Conservation (phyloP, 2,329 filamentous ascomycete genomes). For the Exophiala sp. region DNA sequence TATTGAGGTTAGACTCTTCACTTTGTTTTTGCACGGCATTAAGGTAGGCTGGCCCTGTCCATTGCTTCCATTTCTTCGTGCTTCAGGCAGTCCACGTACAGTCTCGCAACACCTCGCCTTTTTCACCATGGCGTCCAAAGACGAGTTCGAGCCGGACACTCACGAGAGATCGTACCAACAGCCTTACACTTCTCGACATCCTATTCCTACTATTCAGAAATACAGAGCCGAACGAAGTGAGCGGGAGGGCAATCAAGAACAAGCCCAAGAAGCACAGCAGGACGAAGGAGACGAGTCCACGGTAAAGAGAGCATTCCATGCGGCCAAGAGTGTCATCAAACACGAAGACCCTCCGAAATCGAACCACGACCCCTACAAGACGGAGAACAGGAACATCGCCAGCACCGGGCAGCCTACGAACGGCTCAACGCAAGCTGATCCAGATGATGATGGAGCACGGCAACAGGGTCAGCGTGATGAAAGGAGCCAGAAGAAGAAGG, state of each 20-base stretch:
- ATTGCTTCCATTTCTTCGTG: not conserved
- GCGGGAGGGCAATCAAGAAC: conserved; percentile 18
- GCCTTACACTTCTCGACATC: conserved; percentile 25
- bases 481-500: conserved; percentile 1
- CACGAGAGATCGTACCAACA: conserved; percentile 9
- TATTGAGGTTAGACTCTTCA: no score
- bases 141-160: conserved; percentile 23
- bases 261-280: conserved; percentile 19
- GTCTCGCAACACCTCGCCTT: conserved; percentile 5
- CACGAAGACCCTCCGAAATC: conserved; percentile 19
- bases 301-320: conserved; percentile 24
- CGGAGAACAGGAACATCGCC: conserved; percentile 22
- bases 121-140: not conserved
- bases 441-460: not conserved
- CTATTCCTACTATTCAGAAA: conserved; percentile 28
- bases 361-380: conserved; percentile 22
- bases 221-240: conserved; percentile 25
- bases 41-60: conserved; percentile 6
- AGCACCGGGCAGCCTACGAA: not conserved
- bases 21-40: not conserved
- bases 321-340: conserved; percentile 24
- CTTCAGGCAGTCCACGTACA: not conserved
- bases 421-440: not conserved
- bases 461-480: not conserved
- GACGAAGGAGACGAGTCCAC: conserved; percentile 21